Percentiles rank a stretch among this genome's conserved stretches.
Conservation (phyloP, 176 grass and related monocot genomes). For the maize (Zea mays) region Zm-B73-REFERENCE-NAM-5.0 NC_050097.1:14922501-14923000, state of each 20-base stretch:
- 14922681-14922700: constrained; percentile 1
- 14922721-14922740: constrained; percentile 23
- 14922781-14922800: not conserved
- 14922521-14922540: not conserved
- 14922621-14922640: not conserved
- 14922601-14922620: not conserved
- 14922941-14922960: constrained; percentile 37
- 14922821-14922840: not conserved
- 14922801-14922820: constrained; percentile 28
- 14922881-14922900: constrained; percentile 50
- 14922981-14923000: constrained; percentile 16
- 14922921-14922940: constrained; percentile 32
- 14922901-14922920: constrained; percentile 20
- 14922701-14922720: constrained; percentile 1
- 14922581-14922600: not conserved
- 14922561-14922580: not conserved
- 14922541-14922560: constrained; percentile 6
- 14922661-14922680: not conserved
- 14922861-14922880: constrained; percentile 21
- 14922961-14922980: constrained; percentile 23
- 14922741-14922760: constrained; percentile 22
- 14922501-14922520: not conserved
- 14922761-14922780: constrained; percentile 32
- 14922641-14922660: not conserved
- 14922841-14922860: constrained; percentile 31